Evolutionary conservation across 2,329 filamentous ascomycete species (phyloP).

Genomic region (Epichloe glyceriae): DNA sequence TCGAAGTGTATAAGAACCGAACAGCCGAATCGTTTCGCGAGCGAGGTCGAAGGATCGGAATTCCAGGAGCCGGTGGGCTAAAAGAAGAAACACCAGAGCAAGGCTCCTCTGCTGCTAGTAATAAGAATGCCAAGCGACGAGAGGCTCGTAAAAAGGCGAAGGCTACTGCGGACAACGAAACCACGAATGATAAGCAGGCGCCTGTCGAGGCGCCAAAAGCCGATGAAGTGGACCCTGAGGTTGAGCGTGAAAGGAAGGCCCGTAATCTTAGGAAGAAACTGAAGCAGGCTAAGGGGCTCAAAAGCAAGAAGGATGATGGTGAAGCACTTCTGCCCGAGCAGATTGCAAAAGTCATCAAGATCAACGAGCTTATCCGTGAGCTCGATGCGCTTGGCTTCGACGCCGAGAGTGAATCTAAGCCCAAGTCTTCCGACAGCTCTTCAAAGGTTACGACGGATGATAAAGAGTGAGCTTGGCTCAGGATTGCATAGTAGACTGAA

Average conservation of each 20-base stretch:
- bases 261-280: constrained; percentile 89
- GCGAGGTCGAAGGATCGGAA: constrained; percentile 45
- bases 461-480: not conserved
- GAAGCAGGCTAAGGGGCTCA: constrained; percentile 80
- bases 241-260: constrained; percentile 83
- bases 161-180: constrained; percentile 44
- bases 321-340: constrained; percentile 80
- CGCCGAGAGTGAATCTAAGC: constrained; percentile 52
- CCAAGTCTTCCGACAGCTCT: constrained; percentile 6
- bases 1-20: constrained; percentile 90
- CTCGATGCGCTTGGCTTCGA: constrained; percentile 77
- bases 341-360: constrained; percentile 94
- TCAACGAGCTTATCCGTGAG: constrained; percentile 84
- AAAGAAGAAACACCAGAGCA: constrained; percentile 36
- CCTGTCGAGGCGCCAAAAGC: constrained; percentile 12
- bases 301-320: constrained; percentile 81
- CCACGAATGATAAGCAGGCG: constrained; percentile 35
- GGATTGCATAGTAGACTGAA: not conserved
- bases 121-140: constrained; percentile 75
- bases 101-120: constrained; percentile 40
- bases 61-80: constrained; percentile 60
- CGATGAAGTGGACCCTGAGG: constrained; percentile 51
- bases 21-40: constrained; percentile 76
- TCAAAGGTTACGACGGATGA: not conserved
- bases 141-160: constrained; percentile 45